phyloP scores from a whole-genome alignment of 306 rosid genomes.

The Vicia villosa region DNA sequence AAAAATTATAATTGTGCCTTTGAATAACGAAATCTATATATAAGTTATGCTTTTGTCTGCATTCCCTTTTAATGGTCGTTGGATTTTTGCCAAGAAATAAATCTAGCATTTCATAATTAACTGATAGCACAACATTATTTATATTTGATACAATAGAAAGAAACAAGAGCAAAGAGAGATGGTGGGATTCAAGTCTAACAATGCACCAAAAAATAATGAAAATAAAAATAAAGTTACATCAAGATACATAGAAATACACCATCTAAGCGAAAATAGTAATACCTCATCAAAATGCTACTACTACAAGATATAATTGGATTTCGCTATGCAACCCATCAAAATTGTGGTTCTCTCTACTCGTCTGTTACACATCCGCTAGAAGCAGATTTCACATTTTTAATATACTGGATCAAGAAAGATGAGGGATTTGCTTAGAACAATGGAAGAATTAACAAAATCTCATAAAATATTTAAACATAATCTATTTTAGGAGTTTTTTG shows the following conservation, averaged over 20 bases:
- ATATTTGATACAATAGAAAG: slow-evolving; percentile 1
- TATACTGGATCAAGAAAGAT: slow-evolving; percentile 59
- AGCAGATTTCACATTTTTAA: slow-evolving; percentile 81
- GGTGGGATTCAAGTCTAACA: slow-evolving; percentile 12
- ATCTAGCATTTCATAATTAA: neutral
- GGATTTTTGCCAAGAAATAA: neutral
- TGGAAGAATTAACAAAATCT: neutral
- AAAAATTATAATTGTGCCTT: too few relatives aligned
- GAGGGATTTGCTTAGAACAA: neutral
- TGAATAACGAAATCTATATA: too few relatives aligned
- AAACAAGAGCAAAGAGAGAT: neutral
- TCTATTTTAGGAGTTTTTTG: neutral
- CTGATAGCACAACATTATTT: neutral
- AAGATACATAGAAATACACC: slow-evolving; percentile 15
- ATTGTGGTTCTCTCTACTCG: slow-evolving; percentile 50
- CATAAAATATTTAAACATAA: neutral
- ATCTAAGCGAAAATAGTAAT: slow-evolving; percentile 9
- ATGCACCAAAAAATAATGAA: neutral
- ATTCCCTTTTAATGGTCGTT: neutral
- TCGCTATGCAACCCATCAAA: slow-evolving; percentile 35
- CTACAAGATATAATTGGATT: neutral
- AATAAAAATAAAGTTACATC: slow-evolving; percentile 12
- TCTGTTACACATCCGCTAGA: slow-evolving; percentile 93
- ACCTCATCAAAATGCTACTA: slow-evolving; percentile 9
- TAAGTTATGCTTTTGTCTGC: too few relatives aligned